Base-by-base conservation (phyloP, 306 rosid species). In the Cicer pinnatifidum region DNA sequence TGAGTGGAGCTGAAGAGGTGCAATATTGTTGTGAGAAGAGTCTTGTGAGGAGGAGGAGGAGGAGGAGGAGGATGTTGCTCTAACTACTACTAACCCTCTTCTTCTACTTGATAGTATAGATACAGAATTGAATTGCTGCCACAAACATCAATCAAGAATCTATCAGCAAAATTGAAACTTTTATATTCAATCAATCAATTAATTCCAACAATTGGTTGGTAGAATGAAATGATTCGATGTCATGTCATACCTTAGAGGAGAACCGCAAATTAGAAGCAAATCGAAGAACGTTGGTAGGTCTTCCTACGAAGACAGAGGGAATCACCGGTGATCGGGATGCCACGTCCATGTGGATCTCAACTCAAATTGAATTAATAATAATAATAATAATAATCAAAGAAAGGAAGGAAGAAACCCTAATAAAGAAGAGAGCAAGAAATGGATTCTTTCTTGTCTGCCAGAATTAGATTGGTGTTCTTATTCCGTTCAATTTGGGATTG, bases 1-100 rank as follows among this genome's bases (percentile, higher is more conserved):
- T 46, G 99, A 95, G 75, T 91, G 97, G 73, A 95, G 75, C 88
- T 76, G 86, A 81, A 95, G 89, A 1, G 99, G 99, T 66, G 97
- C 99, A 67, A 95, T 82, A 58, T 23, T 61, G 9, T 88, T 79
- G 40, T 68, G 89, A 52, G 82, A 76, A 7, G 91, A 84, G n/a
- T 85, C 92, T 0, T 88, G 62, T 20, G 84, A 65, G 1, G 85
- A 72, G 15, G 86, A 47, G 47, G 33, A 68, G 1, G 85, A 68
- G 1, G 85, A 17, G 19, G 23, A 20, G 23, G 23, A 20, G 2
- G 23, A 74, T 19, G 87, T 53, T 53, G 89, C 90, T 75, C 85
- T 85, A 37, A 87, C 85, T 1, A 72, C 79, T 1, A 72, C 77
- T n/a, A 81, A 81, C 38, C 82, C 47, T 76, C 90, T 79, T 43